These are phyloP conservation scores for Polyporus tsugae DNA, from an alignment of 1,284 basidiomycete genomes.

Conservation along the genomic window DNA sequence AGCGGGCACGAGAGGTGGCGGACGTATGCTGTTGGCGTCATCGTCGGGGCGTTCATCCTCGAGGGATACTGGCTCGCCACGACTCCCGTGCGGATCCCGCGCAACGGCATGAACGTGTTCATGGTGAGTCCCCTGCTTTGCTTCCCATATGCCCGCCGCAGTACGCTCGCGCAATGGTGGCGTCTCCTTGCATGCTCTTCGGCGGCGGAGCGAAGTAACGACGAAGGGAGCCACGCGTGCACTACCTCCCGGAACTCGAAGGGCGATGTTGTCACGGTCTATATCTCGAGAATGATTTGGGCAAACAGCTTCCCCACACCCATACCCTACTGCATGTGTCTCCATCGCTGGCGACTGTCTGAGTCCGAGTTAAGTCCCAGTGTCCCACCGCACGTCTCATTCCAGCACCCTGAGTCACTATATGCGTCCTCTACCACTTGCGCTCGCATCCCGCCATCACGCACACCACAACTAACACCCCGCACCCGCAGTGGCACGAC, in stretches of 20 bases:
- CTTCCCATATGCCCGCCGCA: neutral
- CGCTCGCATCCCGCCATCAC: neutral
- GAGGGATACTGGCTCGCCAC: conserved; percentile 65
- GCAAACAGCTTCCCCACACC: too few relatives aligned
- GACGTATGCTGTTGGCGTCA: conserved; percentile 53
- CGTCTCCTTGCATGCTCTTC: neutral
- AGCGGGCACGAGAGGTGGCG: conserved; percentile 57
- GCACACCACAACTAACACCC: neutral
- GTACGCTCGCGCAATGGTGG: too few relatives aligned
- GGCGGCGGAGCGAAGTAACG: neutral
- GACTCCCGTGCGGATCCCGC: conserved; percentile 53
- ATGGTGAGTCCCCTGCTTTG: conserved; percentile 56
- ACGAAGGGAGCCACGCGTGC: too few relatives aligned
- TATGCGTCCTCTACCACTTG: neutral
- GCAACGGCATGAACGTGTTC: conserved; percentile 47
- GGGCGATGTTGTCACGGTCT: too few relatives aligned
- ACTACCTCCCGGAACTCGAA: too few relatives aligned
- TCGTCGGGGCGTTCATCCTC: conserved; percentile 55
- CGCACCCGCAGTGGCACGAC: conserved; percentile 69
- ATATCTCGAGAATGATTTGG: too few relatives aligned
- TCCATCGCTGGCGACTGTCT: too few relatives aligned
- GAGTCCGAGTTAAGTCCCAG: too few relatives aligned
- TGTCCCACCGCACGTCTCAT: too few relatives aligned
- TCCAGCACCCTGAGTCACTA: neutral
- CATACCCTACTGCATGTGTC: too few relatives aligned